Evolutionary conservation across 129 eudicot species (phyloP), one percentile per base, ranked within the genome.

Genomic region (Chrysanthemum seticuspe): DNA sequence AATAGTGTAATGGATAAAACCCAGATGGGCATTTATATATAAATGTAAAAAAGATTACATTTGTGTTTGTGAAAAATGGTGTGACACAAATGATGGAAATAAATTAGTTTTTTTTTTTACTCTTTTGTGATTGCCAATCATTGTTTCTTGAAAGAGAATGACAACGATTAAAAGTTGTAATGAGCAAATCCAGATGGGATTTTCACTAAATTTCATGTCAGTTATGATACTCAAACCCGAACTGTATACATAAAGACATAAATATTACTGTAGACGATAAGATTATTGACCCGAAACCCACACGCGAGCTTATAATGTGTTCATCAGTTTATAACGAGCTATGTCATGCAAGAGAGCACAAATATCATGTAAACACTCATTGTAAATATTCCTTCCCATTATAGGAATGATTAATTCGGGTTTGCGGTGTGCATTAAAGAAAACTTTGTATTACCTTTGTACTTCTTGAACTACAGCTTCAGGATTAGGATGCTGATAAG

Each of bases 381-480:
- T 40, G 47, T 40, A 40, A 40, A 40, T 1, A 40, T 6, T 40
- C 10, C 2, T 6, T 40, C 47, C 1, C 47, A 40, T 7, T 40
- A 40, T 6, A 40, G 47, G 47, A 40, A 40, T 40, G 47, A 40
- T 40, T 1, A 40, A 1, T 40, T 40, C 8, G 68, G n/a, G 25
- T 31, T 70, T 64, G 15, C 16, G 7, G 51, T 57, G 56, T 66
- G 71, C 66, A 71, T 1, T 9, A 14, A 40, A 65, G 8, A 10
- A 45, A 23, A 12, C n/a, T 31, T 10, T n/a, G 40, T 21, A 12
- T 55, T 58, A 83, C 87, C 80, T 83, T 13, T 83, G 83, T 65
- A 83, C 81, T 83, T 83, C 75, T 49, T 79, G 76, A 62, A 79
- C 87, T 34, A 83, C 83, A 31, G 29, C 73, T 25, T 79, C 83